A percentile compares a stretch with the other conserved stretches of the same genome.
Evolutionary conservation across 768 basidiomycete genomes (phyloP).

Genomic region (Lactifluus piperatus): DNA sequence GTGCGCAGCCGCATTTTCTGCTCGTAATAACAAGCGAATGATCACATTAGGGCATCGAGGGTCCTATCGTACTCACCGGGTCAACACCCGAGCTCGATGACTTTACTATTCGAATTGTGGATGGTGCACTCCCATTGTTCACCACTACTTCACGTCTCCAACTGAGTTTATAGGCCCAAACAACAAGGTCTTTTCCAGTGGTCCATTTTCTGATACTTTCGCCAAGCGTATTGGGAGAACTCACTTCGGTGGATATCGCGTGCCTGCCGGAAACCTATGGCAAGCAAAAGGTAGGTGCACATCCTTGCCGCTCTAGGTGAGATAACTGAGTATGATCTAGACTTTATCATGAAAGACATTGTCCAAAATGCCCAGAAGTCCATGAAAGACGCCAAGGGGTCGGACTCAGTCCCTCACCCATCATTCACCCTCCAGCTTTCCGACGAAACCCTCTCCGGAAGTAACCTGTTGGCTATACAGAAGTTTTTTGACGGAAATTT

Average conservation of each 20-base stretch:
- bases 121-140: conserved; percentile 41
- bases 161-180: conserved; percentile 38
- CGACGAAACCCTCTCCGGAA: conserved; percentile 59
- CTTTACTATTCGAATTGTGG: conserved; percentile 70
- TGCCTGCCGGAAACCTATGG: conserved; percentile 66
- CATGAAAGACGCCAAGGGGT: conserved; percentile 44
- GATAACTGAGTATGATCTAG: conserved; percentile 30
- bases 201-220: conserved; percentile 51
- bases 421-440: conserved; percentile 70
- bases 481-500: conserved; percentile 79
- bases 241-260: conserved; percentile 54
- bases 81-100: conserved; percentile 72
- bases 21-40: background rate
- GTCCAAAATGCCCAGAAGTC: conserved; percentile 47
- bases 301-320: background rate
- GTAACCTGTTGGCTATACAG: conserved; percentile 83
- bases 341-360: conserved; percentile 53
- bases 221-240: conserved; percentile 57
- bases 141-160: background rate
- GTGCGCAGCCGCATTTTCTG: conserved; percentile 34
- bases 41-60: conserved; percentile 56
- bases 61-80: conserved; percentile 61
- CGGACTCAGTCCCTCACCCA: conserved; percentile 57
- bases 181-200: conserved; percentile 46
- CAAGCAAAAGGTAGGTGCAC: conserved; percentile 61